These are phyloP conservation scores for Colletotrichum neosansevieriae DNA, from an alignment of 2,329 filamentous ascomycete genomes.

Conservation along the genomic window DNA sequence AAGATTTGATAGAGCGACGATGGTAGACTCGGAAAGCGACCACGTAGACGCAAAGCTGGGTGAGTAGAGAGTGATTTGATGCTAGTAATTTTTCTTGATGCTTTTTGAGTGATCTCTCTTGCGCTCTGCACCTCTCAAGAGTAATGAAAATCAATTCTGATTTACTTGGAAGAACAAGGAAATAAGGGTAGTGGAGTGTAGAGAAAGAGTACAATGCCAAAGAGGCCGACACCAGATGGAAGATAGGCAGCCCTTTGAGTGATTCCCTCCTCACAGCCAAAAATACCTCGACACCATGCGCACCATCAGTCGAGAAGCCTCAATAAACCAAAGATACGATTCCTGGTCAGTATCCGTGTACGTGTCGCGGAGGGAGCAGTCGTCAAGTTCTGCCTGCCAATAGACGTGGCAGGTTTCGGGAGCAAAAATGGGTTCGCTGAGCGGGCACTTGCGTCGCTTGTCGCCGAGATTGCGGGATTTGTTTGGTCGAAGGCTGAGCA, in stretches of 20 bases:
- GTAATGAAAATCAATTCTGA: conserved; percentile 65
- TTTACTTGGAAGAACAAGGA: conserved; percentile 54
- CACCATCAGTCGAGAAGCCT: conserved; percentile 41
- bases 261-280: conserved; percentile 42
- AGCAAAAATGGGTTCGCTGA: conserved; percentile 9
- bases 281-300: conserved; percentile 41
- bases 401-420: not conserved
- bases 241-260: conserved; percentile 42
- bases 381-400: not conserved
- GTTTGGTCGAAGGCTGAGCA: conserved; percentile 11
- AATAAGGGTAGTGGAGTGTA: conserved; percentile 39
- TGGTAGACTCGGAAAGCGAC: conserved; percentile 23
- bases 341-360: conserved; percentile 30
- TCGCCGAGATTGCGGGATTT: not conserved
- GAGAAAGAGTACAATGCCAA: conserved; percentile 45
- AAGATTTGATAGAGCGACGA: conserved; percentile 21
- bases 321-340: conserved; percentile 30
- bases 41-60: conserved; percentile 34
- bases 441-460: conserved; percentile 38
- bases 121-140: conserved; percentile 49
- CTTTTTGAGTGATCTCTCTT: conserved; percentile 41
- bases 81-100: conserved; percentile 45
- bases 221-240: conserved; percentile 41
- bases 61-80: conserved; percentile 40
- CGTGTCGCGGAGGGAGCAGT: not conserved